Evolutionary conservation across 129 eudicot species (phyloP).

Genomic region (Tanacetum coccineum): DNA sequence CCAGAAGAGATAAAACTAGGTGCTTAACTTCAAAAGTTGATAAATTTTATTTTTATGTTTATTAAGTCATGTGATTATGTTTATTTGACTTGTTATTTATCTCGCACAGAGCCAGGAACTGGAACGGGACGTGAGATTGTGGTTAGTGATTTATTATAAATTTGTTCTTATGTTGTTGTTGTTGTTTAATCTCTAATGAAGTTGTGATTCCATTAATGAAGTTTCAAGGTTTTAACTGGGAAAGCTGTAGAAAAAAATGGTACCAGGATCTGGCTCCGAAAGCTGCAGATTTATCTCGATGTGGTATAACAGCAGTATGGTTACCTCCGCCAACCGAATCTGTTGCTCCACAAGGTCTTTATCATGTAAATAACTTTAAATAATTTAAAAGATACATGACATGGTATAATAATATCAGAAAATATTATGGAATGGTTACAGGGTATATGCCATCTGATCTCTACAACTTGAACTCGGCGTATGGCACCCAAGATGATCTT

Average conservation of each 20-base stretch:
- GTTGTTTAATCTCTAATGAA: conserved; percentile 14
- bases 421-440: conserved; percentile 27
- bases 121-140: conserved; percentile 71
- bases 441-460: conserved; percentile 80
- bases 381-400: background rate
- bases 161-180: conserved; percentile 8
- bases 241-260: conserved; percentile 64
- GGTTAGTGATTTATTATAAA: conserved; percentile 32
- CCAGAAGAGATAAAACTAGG: conserved; percentile 59
- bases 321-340: conserved; percentile 75
- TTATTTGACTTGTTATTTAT: conserved; percentile 11
- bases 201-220: conserved; percentile 22
- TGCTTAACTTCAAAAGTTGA: conserved; percentile 9
- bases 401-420: background rate
- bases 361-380: background rate
- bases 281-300: conserved; percentile 61
- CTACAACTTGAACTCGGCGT: conserved; percentile 63
- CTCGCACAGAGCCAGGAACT: conserved; percentile 57
- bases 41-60: background rate
- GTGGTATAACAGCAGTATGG: conserved; percentile 72
- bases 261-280: conserved; percentile 62
- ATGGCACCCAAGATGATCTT: conserved; percentile 60
- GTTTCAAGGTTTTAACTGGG: conserved; percentile 83
- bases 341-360: conserved; percentile 67
- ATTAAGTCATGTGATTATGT: background rate